Percentiles rank a stretch among this genome's conserved stretches.
phyloP scores from a whole-genome alignment of 352 stramenopile species.

The Globisporangium middletonii region DNA sequence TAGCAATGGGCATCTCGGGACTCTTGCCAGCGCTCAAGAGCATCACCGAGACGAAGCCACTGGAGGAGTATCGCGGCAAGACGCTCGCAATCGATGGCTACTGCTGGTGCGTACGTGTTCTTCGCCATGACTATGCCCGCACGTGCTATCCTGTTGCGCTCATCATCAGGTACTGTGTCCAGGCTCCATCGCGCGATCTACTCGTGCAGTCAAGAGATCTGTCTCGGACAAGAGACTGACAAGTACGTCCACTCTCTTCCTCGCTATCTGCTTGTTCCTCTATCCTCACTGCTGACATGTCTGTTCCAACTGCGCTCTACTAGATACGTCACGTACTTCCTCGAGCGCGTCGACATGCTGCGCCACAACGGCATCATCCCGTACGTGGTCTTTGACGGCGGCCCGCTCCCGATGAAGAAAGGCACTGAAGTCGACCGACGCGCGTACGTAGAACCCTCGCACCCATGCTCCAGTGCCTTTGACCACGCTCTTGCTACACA shows the following conservation, averaged over 20 bases:
- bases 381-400: slow-evolving; percentile 79
- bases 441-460: slow-evolving; percentile 23
- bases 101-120: slow-evolving; percentile 48
- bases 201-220: slow-evolving; percentile 68
- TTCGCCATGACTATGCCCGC: not conserved
- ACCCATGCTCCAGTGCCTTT: too few species aligned
- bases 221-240: slow-evolving; percentile 56
- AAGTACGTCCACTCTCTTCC: slow-evolving; percentile 31
- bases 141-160: not conserved
- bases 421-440: slow-evolving; percentile 65
- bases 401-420: slow-evolving; percentile 71
- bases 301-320: not conserved
- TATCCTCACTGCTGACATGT: not conserved
- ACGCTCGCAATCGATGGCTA: slow-evolving; percentile 80
- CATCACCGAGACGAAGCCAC: slow-evolving; percentile 53
- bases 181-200: slow-evolving; percentile 82
- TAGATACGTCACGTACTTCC: slow-evolving; percentile 79
- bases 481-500: too few species aligned
- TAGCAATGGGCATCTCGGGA: slow-evolving; percentile 46
- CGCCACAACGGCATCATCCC: slow-evolving; percentile 50
- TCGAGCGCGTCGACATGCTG: slow-evolving; percentile 47
- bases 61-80: slow-evolving; percentile 47
- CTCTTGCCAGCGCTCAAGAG: slow-evolving; percentile 70
- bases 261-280: not conserved
- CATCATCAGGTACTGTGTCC: not conserved